phyloP scores from a whole-genome alignment of 1,284 basidiomycete genomes.

The Ganoderma meredithae region DNA sequence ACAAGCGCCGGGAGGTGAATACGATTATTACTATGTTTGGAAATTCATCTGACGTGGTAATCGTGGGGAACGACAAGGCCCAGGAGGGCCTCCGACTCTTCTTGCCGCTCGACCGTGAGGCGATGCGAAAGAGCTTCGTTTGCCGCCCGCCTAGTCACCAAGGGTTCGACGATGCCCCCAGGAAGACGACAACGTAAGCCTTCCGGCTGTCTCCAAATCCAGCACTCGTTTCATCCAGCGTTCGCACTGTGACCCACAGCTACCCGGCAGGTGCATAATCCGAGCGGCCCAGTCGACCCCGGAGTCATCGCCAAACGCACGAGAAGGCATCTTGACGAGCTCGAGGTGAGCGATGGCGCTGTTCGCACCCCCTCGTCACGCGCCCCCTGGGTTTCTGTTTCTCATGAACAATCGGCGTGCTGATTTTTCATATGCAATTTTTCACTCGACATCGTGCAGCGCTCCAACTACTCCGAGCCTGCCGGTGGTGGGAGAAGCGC shows the following conservation, averaged over 20 bases:
- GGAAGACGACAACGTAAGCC: slow-evolving; percentile 27
- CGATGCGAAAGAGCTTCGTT: slow-evolving; percentile 1
- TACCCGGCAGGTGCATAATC: slow-evolving; percentile 48
- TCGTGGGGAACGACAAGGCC: not conserved
- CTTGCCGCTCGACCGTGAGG: not conserved
- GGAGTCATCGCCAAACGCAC: slow-evolving; percentile 78
- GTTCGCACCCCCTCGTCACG: not conserved
- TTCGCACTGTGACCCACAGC: slow-evolving; percentile 34
- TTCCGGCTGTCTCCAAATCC: slow-evolving; percentile 4
- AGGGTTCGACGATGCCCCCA: slow-evolving; percentile 22
- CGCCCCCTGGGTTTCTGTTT: slow-evolving; percentile 9
- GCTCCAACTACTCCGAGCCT: slow-evolving; percentile 80
- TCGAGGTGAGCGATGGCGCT: slow-evolving; percentile 61
- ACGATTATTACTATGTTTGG: slow-evolving; percentile 6
- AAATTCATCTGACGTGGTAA: not conserved
- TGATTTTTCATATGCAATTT: not conserved
- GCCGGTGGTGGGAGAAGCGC: slow-evolving; percentile 41
- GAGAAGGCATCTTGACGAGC: slow-evolving; percentile 79
- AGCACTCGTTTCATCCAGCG: slow-evolving; percentile 9
- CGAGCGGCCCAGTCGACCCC: slow-evolving; percentile 50
- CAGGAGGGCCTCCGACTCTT: not conserved
- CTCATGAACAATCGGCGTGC: slow-evolving; percentile 1
- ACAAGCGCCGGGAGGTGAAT: slow-evolving; percentile 1
- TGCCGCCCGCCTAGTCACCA: slow-evolving; percentile 4
- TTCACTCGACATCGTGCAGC: slow-evolving; percentile 47